Evolutionary conservation across 208 protist species (phyloP), one percentile per base, ranked within the genome.

Genomic region (Spongospora subterranea): DNA sequence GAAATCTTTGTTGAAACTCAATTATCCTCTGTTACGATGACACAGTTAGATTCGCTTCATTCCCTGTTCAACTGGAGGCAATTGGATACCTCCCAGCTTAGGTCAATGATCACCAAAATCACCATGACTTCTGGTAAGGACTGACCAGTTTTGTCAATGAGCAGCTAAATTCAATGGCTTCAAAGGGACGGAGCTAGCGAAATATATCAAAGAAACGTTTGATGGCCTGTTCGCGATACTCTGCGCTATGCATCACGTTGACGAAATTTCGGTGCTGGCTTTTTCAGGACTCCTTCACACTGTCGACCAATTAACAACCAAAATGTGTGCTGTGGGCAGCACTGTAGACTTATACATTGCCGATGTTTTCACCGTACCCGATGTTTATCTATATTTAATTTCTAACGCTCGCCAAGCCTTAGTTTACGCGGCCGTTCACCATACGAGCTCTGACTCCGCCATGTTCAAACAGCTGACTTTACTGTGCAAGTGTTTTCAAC

Each of bases 381-480:
- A 82, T 43, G 71, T 43, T 82, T 82, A 43, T n/a, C 6, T n/a
- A 82, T 17, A 6, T 6, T n/a, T 82, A 43, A 82, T 82, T n/a
- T 35, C 71, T 20, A 6, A 43, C 17, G 6, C 71, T 82, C 71
- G 71, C 17, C 11, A 6, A 20, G 71, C 71, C n/a, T 43, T 82
- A 39, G 17, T 45, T 13, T 82, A 82, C 71, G 71, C 71, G 6
- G 35, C n/a, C 6, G 17, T 39, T 6, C 71, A 82, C n/a, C 6
- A 6, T 20, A 82, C 71, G 40, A 20, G 17, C 6, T n/a, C 71
- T 6, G 35, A 82, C n/a, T 35, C 71, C 6, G 6, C 71, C n/a
- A 82, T 45, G 71, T 82, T 82, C 71, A 82, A 82, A n/a, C 71
- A 82, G 71, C 71, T 82, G 71, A 82, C 71, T 6, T 35, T 82